Percentiles rank a stretch among this genome's conserved stretches.
phyloP scores from a whole-genome alignment of 2,329 filamentous ascomycete genomes.

The Sporothrix dimorphospora region DNA sequence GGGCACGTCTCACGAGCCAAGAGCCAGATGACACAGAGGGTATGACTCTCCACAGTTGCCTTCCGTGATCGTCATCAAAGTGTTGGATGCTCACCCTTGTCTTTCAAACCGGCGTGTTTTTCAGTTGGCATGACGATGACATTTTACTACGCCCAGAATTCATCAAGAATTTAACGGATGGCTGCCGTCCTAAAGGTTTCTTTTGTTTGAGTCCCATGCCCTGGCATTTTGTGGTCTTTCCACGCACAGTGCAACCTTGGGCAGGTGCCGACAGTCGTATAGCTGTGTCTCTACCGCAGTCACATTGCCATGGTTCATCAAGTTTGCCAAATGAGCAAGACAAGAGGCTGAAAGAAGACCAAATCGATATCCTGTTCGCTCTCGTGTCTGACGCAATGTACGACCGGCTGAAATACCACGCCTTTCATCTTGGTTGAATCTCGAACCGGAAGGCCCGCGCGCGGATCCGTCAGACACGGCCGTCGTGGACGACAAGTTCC shows the following conservation, averaged over 20 bases:
- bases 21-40: constrained; percentile 1
- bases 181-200: background rate
- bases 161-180: background rate
- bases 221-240: background rate
- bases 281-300: background rate
- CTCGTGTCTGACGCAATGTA: background rate
- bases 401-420: background rate
- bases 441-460: background rate
- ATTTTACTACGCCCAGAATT: background rate
- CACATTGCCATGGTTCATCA: background rate
- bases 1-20: background rate
- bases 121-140: background rate
- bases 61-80: constrained; percentile 19
- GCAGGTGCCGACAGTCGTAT: background rate
- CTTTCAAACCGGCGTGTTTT: background rate
- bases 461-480: background rate
- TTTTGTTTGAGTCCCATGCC: background rate
- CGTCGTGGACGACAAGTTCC: background rate
- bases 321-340: background rate
- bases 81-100: constrained; percentile 13
- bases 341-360: background rate
- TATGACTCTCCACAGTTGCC: constrained; percentile 10
- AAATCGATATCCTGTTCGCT: background rate
- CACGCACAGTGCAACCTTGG: background rate
- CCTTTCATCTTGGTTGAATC: background rate